Conservation (phyloP, 371 early-diverging fungal species). For the Neoconidiobolus thromboides region DNA sequence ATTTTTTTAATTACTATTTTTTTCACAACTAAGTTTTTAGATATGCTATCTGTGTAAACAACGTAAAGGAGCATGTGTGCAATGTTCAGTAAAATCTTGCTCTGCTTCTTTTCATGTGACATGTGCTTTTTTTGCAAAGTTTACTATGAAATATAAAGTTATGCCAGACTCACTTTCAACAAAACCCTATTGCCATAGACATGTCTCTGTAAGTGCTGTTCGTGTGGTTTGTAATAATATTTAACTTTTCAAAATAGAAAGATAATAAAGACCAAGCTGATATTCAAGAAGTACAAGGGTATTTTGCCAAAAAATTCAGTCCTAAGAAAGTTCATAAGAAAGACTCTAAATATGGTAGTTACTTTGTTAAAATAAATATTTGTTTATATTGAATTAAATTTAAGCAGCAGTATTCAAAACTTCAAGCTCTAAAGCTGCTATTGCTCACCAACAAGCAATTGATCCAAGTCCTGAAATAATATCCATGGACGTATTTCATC, state of each 20-base stretch:
- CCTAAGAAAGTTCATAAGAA: too few relatives aligned
- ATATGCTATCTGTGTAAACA: constrained; percentile 74
- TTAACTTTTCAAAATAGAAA: constrained; percentile 11
- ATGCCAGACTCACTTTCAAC: constrained; percentile 30
- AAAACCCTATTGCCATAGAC: constrained; percentile 62
- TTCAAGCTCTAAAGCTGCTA: constrained; percentile 24
- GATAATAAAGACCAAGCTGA: constrained; percentile 38
- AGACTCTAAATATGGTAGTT: too few relatives aligned
- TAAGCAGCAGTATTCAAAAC: too few relatives aligned
- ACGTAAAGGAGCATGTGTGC: constrained; percentile 80
- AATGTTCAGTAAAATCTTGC: constrained; percentile 80
- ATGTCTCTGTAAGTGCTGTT: constrained; percentile 39
- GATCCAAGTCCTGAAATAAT: constrained; percentile 39
- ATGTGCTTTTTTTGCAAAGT: constrained; percentile 71
- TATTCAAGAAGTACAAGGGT: constrained; percentile 14
- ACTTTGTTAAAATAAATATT: too few relatives aligned
- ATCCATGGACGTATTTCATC: constrained; percentile 40
- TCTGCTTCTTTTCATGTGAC: constrained; percentile 84
- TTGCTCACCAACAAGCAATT: constrained; percentile 36
- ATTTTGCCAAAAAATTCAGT: not conserved
- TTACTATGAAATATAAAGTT: constrained; percentile 69
- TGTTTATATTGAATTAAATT: too few relatives aligned
- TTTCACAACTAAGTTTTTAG: constrained; percentile 10
- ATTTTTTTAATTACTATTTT: not conserved
- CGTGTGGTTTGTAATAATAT: not conserved